Evolutionary conservation across 2,329 filamentous ascomycete genomes (phyloP), one percentile per base, ranked within the genome.

Genomic region (Catunica adiposa): DNA sequence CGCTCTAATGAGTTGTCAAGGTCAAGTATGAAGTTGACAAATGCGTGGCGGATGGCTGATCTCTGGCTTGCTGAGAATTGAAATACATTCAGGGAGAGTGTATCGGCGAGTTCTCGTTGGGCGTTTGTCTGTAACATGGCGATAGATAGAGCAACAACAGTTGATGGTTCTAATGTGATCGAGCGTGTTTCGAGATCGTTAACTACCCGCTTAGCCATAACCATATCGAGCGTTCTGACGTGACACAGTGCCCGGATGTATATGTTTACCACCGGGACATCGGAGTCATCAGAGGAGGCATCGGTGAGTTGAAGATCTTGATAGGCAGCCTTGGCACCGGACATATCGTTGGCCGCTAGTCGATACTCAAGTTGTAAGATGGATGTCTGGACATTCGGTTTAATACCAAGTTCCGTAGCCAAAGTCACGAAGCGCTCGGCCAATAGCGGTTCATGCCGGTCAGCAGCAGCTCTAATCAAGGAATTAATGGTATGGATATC

Each of bases 81-180:
- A 61, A 81, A 79, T 3, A 80, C 77, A 61, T 92, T 82, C 3
- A 83, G 75, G 23, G 89, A 87, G 15, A 97, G 76, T 0, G 94
- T 76, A 64, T 94, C 87, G 59, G 88, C 83, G 3, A 88, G 81
- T 59, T 94, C 88, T 60, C 82, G 80, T 46, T 82, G 75, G 64
- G 94, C 86, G 62, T 87, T 84, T 42, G 84, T 80, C 59, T 79
- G 76, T 9, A 96, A 74, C 61, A 94, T 84, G 44, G 84, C 72
- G 47, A 82, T 72, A 58, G 82, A 84, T n/a, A 96, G 72, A 0
- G 79, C 76, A 5, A 82, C 79, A 0, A 92, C 78, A 0, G 89
- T 94, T 46, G 82, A 75, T 0, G 89, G 79, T 37, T 86, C 83
- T 14, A 96, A 74, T 1, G 75, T 77, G 6, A 80, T 78, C 55